Evolutionary conservation across 805 yeast genomes (phyloP).

Genomic region (Hanseniaspora valbyensis): DNA sequence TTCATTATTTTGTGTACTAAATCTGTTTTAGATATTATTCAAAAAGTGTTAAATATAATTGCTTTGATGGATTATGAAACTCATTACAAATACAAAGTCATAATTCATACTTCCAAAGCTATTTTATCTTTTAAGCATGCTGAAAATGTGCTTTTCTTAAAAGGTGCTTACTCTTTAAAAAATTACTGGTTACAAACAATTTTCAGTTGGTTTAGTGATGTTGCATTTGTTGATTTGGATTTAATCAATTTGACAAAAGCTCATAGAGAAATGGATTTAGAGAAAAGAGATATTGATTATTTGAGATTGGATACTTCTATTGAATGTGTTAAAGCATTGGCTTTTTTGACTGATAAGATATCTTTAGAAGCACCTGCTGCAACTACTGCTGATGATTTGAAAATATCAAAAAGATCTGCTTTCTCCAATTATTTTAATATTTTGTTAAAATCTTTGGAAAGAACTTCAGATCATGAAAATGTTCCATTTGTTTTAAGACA

Average conservation of each 20-base stretch:
- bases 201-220: constrained; percentile 45
- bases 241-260: constrained; percentile 26
- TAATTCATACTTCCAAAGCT: constrained; percentile 29
- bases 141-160: constrained; percentile 23
- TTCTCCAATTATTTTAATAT: constrained; percentile 64
- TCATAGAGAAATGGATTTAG: constrained; percentile 30
- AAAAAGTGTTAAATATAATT: constrained; percentile 25
- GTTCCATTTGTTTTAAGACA: constrained; percentile 36
- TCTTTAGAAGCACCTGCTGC: constrained; percentile 52
- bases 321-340: constrained; percentile 51
- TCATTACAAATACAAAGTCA: constrained; percentile 25
- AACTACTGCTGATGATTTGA: constrained; percentile 41
- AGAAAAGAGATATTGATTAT: constrained; percentile 36
- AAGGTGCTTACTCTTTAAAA: constrained; percentile 39
- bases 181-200: constrained; percentile 38
- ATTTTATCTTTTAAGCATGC: constrained; percentile 26
- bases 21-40: constrained; percentile 29
- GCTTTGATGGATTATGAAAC: constrained; percentile 23
- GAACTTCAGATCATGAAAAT: constrained; percentile 28
- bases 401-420: constrained; percentile 45
- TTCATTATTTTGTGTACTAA: constrained; percentile 29
- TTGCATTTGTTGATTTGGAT: constrained; percentile 35
- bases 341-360: constrained; percentile 43
- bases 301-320: constrained; percentile 49
- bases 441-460: constrained; percentile 36